Percentiles rank a stretch among this genome's conserved stretches.
These are phyloP conservation scores for Pseudogymnoascus sp. DNA, from an alignment of 2,329 filamentous ascomycete genomes.

Conservation along the genomic window DNA sequence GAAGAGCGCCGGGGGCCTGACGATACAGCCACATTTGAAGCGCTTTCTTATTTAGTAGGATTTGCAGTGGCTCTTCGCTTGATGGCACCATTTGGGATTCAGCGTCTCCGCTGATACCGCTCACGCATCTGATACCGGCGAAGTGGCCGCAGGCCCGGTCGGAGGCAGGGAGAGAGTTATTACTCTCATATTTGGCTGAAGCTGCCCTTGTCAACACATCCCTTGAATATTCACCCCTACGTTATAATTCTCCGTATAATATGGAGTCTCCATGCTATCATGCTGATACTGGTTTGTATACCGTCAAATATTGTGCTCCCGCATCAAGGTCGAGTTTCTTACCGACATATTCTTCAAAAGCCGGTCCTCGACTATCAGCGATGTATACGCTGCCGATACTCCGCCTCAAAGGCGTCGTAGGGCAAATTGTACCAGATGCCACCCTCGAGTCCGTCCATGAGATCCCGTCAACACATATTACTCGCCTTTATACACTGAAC, in stretches of 20 bases:
- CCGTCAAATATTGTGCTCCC: not conserved
- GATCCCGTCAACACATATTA: constrained; percentile 25
- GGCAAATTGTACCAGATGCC: constrained; percentile 20
- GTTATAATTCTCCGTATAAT: not conserved
- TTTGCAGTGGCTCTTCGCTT: constrained; percentile 1
- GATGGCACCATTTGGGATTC: constrained; percentile 2
- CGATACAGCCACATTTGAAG: constrained; percentile 1
- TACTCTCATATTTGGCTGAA: constrained; percentile 6
- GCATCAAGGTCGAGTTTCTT: not conserved
- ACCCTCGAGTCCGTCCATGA: constrained; percentile 25
- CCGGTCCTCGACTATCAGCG: constrained; percentile 21
- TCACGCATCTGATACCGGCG: not conserved
- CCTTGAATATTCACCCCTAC: not conserved
- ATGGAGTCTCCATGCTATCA: constrained; percentile 4
- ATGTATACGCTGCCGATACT: constrained; percentile 27
- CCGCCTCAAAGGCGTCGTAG: constrained; percentile 26
- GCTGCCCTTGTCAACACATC: not conserved
- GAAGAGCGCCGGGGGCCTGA: not conserved
- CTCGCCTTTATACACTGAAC: constrained; percentile 25
- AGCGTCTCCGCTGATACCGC: not conserved
- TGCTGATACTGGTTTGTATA: not conserved
- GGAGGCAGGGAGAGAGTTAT: not conserved
- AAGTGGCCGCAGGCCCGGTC: not conserved
- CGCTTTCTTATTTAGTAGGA: constrained; percentile 5
- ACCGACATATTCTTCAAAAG: constrained; percentile 16